Evolutionary conservation across 192 early-diverging fungal species (phyloP).

Genomic region (Entomortierella beljakovae): DNA sequence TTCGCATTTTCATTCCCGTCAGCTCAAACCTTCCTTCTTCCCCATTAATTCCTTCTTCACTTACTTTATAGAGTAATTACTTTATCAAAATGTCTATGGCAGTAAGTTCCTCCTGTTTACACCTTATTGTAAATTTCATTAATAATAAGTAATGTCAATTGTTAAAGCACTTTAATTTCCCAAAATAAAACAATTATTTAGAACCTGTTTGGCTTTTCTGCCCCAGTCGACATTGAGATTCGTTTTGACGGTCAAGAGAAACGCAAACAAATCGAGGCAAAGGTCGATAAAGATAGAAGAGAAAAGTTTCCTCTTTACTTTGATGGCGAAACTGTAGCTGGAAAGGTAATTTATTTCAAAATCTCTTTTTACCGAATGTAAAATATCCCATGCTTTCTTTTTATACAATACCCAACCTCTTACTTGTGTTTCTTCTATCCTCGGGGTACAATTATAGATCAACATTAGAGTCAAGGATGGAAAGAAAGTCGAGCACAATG

Average conservation of each 20-base stretch:
- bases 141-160: neutral
- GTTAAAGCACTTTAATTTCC: neutral
- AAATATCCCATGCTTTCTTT: neutral
- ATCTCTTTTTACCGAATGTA: neutral
- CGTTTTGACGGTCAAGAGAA: constrained; percentile 86
- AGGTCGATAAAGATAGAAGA: constrained; percentile 92
- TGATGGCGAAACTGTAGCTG: constrained; percentile 94
- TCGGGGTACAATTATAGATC: constrained; percentile 69
- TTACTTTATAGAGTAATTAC: neutral
- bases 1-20: neutral
- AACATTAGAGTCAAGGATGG: constrained; percentile 84
- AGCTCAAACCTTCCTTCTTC: neutral
- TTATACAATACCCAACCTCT: no score
- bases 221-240: constrained; percentile 90
- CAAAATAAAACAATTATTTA: constrained; percentile 13
- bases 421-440: neutral
- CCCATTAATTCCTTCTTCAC: neutral
- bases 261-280: constrained; percentile 93
- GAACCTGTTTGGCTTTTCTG: constrained; percentile 84
- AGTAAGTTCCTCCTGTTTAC: constrained; percentile 14
- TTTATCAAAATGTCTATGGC: constrained; percentile 38
- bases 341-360: constrained; percentile 83
- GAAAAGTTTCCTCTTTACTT: constrained; percentile 95
- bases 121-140: neutral
- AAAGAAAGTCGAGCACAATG: constrained; percentile 97